A percentile compares a stretch with the other conserved stretches of the same genome.
phyloP scores from a whole-genome alignment of 129 eudicot species.

The Centaurea solstitialis region DNA sequence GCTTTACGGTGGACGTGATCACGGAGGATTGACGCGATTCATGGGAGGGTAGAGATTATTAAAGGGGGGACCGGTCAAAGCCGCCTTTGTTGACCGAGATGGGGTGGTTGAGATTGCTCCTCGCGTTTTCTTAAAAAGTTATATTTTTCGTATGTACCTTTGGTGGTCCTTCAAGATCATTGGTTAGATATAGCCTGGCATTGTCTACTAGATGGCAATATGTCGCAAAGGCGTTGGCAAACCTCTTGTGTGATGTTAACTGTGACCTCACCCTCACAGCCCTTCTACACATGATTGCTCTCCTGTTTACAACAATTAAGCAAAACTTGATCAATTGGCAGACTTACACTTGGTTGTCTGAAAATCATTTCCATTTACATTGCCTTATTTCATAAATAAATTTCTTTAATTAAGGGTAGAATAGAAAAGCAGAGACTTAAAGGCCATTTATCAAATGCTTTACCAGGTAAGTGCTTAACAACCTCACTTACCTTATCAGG shows the following conservation, averaged over 20 bases:
- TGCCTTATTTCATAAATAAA: not conserved
- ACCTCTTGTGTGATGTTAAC: conserved; percentile 93
- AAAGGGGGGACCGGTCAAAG: too few species aligned
- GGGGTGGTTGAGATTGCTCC: too few species aligned
- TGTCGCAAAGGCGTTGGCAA: conserved; percentile 78
- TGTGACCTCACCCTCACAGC: conserved; percentile 96
- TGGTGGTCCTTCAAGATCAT: conserved; percentile 93
- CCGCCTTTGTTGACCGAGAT: too few species aligned
- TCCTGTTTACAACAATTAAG: conserved; percentile 48
- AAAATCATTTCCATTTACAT: not conserved
- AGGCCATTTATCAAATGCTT: not conserved
- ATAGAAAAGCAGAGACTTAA: not conserved
- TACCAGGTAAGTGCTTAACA: too few species aligned
- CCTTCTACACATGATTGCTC: conserved; percentile 93
- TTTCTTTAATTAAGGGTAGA: not conserved
- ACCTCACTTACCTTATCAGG: not conserved
- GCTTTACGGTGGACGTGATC: too few species aligned
- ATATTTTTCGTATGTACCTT: too few species aligned
- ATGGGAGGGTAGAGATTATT: too few species aligned
- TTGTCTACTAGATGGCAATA: conserved; percentile 88
- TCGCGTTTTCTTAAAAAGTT: too few species aligned
- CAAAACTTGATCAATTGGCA: not conserved
- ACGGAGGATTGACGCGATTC: too few species aligned
- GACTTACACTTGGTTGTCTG: not conserved
- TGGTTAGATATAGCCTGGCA: conserved; percentile 82